phyloP scores from a whole-genome alignment of 169 alveolate genomes.

The Babesia sp. region DNA sequence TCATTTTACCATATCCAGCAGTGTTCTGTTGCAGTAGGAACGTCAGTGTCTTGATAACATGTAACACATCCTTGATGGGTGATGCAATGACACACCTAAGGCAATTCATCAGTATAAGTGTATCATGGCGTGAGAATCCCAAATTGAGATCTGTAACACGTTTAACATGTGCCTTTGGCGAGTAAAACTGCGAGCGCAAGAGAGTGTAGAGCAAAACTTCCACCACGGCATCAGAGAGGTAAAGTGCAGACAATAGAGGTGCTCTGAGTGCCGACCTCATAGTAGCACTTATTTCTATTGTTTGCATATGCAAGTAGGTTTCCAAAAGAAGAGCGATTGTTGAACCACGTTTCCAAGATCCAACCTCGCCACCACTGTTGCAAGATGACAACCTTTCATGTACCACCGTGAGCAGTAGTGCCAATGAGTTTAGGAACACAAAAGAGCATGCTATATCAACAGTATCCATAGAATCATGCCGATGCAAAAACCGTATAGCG shows the following conservation, averaged over 20 bases:
- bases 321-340: constrained; percentile 1
- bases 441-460: constrained; percentile 8
- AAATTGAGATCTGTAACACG: no score
- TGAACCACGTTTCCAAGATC: neutral
- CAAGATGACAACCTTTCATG: neutral
- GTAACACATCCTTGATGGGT: constrained; percentile 14
- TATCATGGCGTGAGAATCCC: neutral
- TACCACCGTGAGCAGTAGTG: neutral
- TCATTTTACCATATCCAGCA: neutral
- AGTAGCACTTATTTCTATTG: neutral
- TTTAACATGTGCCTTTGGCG: neutral
- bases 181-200: neutral
- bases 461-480: constrained; percentile 1
- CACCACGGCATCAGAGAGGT: constrained; percentile 14
- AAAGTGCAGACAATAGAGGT: constrained; percentile 1
- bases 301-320: constrained; percentile 4
- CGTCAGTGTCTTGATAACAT: constrained; percentile 1
- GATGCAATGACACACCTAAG: neutral
- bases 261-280: neutral
- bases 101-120: neutral
- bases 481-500: constrained; percentile 15
- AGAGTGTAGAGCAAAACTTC: constrained; percentile 6
- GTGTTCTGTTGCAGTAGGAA: neutral
- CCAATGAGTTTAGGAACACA: constrained; percentile 11
- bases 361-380: neutral